Percentiles rank a stretch among this genome's conserved stretches.
Evolutionary conservation across 768 basidiomycete genomes (phyloP).

Genomic region (Russula sp.): DNA sequence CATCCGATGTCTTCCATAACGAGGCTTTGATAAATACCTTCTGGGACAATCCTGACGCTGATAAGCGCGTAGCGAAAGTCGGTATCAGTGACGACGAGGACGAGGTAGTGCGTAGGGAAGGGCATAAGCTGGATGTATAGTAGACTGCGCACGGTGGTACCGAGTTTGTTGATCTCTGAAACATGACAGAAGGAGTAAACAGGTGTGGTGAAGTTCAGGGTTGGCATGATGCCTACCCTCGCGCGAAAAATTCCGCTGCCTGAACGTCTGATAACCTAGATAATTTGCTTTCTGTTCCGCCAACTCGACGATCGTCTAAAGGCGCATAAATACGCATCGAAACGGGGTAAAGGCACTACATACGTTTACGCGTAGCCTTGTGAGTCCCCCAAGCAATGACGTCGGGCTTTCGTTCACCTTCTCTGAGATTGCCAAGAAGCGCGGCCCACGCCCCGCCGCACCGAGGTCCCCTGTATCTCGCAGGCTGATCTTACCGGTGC

Average conservation of each 20-base stretch:
- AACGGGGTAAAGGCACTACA: slow-evolving; percentile 32
- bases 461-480: slow-evolving; percentile 80
- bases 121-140: slow-evolving; percentile 76
- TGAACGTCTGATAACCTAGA: slow-evolving; percentile 75
- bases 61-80: slow-evolving; percentile 82
- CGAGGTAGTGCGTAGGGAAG: slow-evolving; percentile 80
- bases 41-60: slow-evolving; percentile 53
- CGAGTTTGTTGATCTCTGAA: slow-evolving; percentile 69
- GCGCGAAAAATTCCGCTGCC: slow-evolving; percentile 59
- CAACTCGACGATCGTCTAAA: slow-evolving; percentile 78
- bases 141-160: slow-evolving; percentile 54
- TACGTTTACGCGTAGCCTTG: slow-evolving; percentile 61
- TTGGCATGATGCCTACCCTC: slow-evolving; percentile 49
- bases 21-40: slow-evolving; percentile 57
- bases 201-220: not conserved
- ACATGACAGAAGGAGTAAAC: slow-evolving; percentile 9
- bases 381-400: slow-evolving; percentile 54
- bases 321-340: not conserved
- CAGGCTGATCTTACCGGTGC: slow-evolving; percentile 75
- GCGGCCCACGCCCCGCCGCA: slow-evolving; percentile 64
- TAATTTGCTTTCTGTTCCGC: slow-evolving; percentile 84
- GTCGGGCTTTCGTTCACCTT: slow-evolving; percentile 68
- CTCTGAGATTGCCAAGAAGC: slow-evolving; percentile 56
- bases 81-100: slow-evolving; percentile 74
- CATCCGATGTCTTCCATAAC: slow-evolving; percentile 76